These are phyloP conservation scores for Candida pini DNA, from an alignment of 805 yeast genomes.

Conservation along the genomic window DNA sequence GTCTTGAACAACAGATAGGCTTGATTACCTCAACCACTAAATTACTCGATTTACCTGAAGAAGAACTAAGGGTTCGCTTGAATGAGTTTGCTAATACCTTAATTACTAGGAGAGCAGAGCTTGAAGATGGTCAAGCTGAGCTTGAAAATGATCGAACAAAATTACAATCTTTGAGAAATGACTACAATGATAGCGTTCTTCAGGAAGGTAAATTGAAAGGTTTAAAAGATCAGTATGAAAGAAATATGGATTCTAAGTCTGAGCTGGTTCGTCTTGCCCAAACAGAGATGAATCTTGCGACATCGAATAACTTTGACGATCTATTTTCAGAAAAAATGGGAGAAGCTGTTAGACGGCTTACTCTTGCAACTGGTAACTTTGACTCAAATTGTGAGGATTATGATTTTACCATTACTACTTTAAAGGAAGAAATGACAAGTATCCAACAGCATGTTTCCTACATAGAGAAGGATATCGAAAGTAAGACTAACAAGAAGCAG, in stretches of 20 bases:
- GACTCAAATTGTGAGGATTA: slow-evolving; percentile 9
- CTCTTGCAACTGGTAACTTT: slow-evolving; percentile 2
- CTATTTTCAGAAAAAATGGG: slow-evolving; percentile 6
- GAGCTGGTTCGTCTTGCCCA: slow-evolving; percentile 7
- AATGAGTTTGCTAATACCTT: slow-evolving; percentile 34
- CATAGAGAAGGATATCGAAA: slow-evolving; percentile 34
- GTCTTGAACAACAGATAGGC: slow-evolving; percentile 44
- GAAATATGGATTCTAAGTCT: slow-evolving; percentile 12
- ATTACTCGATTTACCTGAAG: slow-evolving; percentile 38
- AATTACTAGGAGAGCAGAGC: slow-evolving; percentile 19
- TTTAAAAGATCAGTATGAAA: slow-evolving; percentile 18
- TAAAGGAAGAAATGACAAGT: slow-evolving; percentile 32
- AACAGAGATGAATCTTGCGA: slow-evolving; percentile 2
- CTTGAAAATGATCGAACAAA: slow-evolving; percentile 12
- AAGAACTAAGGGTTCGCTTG: slow-evolving; percentile 33
- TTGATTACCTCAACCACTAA: slow-evolving; percentile 45
- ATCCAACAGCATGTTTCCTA: slow-evolving; percentile 41
- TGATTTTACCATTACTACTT: slow-evolving; percentile 10
- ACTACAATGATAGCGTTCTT: slow-evolving; percentile 35
- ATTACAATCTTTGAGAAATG: slow-evolving; percentile 22
- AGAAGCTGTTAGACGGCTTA: neutral
- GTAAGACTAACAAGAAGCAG: slow-evolving; percentile 30
- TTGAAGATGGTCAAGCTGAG: slow-evolving; percentile 8
- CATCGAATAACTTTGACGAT: slow-evolving; percentile 7
- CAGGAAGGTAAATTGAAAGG: slow-evolving; percentile 52